Conservation (phyloP, 2,329 filamentous ascomycete species). For the Fusarium cicatricum region DNA sequence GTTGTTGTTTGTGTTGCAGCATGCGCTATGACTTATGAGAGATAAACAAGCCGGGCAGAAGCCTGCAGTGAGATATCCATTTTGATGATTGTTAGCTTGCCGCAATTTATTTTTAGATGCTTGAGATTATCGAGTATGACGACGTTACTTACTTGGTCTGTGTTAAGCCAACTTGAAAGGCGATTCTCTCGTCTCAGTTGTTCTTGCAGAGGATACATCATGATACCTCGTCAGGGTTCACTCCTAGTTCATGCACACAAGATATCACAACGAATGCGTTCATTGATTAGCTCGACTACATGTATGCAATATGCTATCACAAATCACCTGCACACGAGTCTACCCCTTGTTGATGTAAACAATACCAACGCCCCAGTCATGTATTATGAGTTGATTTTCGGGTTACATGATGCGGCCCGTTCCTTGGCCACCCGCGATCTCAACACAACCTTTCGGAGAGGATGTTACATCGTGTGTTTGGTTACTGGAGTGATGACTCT, state of each 20-base stretch:
- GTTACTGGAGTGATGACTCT: conserved; percentile 17
- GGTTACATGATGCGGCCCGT: conserved; percentile 19
- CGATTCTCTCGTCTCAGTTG: no score
- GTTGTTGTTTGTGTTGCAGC: conserved; percentile 28
- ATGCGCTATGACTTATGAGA: conserved; percentile 42
- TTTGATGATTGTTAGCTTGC: conserved; percentile 24
- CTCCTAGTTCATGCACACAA: no score
- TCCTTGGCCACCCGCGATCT: conserved; percentile 23
- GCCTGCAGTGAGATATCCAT: conserved; percentile 40
- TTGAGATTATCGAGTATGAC: neutral
- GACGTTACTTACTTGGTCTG: no score
- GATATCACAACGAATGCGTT: no score
- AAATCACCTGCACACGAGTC: no score
- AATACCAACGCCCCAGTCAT: neutral
- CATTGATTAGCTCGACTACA: no score
- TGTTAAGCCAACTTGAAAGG: neutral
- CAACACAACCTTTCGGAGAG: conserved; percentile 7
- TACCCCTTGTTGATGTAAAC: neutral
- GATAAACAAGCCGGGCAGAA: conserved; percentile 39
- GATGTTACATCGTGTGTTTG: neutral
- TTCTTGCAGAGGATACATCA: no score
- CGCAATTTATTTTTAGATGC: conserved; percentile 3
- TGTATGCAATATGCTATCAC: no score
- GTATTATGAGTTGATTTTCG: neutral
- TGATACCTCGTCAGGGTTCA: no score